Conservation (phyloP, 257 asterid species). For the Plectranthus barbatus region DNA sequence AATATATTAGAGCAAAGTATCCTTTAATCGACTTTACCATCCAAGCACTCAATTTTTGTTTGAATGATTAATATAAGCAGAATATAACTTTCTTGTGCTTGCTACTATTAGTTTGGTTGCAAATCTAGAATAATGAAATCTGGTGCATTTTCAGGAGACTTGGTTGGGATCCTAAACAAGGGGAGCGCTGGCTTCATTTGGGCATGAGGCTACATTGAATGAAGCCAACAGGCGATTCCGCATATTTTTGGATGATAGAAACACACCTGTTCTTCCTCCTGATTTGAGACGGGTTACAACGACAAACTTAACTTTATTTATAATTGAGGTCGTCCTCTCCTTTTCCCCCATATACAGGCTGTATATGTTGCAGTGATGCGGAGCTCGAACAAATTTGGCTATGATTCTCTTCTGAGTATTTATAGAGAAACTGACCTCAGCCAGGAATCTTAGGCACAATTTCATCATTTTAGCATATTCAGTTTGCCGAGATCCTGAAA, state of each 20-base stretch:
- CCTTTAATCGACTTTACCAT: no score
- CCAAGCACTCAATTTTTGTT: no score
- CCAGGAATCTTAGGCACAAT: constrained; percentile 84
- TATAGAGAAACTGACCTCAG: constrained; percentile 93
- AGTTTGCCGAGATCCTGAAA: constrained; percentile 60
- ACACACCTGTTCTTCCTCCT: constrained; percentile 69
- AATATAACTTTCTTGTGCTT: constrained; percentile 1
- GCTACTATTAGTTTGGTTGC: not conserved
- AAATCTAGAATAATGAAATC: not conserved
- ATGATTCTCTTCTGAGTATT: constrained; percentile 64
- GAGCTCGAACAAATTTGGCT: constrained; percentile 53
- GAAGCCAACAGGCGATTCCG: constrained; percentile 79
- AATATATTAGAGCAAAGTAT: no score
- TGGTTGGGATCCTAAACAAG: constrained; percentile 95
- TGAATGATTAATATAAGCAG: no score
- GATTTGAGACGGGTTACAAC: constrained; percentile 80
- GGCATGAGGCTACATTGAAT: constrained; percentile 49
- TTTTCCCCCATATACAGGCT: constrained; percentile 45
- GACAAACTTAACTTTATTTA: constrained; percentile 2
- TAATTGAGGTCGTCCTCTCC: not conserved
- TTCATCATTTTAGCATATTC: not conserved
- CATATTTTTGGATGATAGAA: constrained; percentile 62
- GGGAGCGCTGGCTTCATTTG: constrained; percentile 73
- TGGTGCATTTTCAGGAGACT: constrained; percentile 55
- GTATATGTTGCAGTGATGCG: constrained; percentile 75